phyloP scores from a whole-genome alignment of 2,329 filamentous ascomycete genomes.

The Colletotrichum liriopes region DNA sequence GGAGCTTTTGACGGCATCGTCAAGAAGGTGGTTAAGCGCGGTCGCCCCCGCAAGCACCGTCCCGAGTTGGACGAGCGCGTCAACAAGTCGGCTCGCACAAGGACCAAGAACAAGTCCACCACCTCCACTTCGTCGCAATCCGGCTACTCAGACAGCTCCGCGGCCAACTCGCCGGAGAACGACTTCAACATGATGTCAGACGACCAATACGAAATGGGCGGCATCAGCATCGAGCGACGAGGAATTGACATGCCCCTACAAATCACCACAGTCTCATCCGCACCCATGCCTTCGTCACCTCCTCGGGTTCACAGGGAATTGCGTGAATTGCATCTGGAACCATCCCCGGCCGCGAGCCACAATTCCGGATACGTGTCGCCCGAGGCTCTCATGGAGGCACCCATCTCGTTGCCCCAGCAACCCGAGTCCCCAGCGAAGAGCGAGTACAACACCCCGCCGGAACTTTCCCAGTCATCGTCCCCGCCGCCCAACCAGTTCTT shows the following conservation, averaged over 20 bases:
- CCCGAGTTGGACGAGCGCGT: slow-evolving; percentile 71
- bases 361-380: slow-evolving; percentile 65
- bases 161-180: slow-evolving; percentile 66
- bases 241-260: slow-evolving; percentile 46
- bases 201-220: slow-evolving; percentile 62
- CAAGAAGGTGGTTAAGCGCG: slow-evolving; percentile 74
- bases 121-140: slow-evolving; percentile 67
- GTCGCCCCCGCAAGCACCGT: slow-evolving; percentile 74
- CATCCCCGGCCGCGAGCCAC: slow-evolving; percentile 61
- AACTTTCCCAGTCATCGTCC: slow-evolving; percentile 74
- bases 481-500: slow-evolving; percentile 67
- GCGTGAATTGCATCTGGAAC: slow-evolving; percentile 51
- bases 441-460: slow-evolving; percentile 72
- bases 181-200: slow-evolving; percentile 57
- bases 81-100: slow-evolving; percentile 71
- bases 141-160: slow-evolving; percentile 71
- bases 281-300: slow-evolving; percentile 54
- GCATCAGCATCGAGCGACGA: slow-evolving; percentile 46
- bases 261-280: slow-evolving; percentile 61
- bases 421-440: slow-evolving; percentile 67
- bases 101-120: slow-evolving; percentile 70
- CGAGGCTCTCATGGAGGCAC: slow-evolving; percentile 58
- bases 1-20: slow-evolving; percentile 89
- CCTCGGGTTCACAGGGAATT: slow-evolving; percentile 54
- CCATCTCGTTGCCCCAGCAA: slow-evolving; percentile 51